These are phyloP conservation scores for Sesbania bispinosa DNA, from an alignment of 306 rosid species.

Conservation along the genomic window DNA sequence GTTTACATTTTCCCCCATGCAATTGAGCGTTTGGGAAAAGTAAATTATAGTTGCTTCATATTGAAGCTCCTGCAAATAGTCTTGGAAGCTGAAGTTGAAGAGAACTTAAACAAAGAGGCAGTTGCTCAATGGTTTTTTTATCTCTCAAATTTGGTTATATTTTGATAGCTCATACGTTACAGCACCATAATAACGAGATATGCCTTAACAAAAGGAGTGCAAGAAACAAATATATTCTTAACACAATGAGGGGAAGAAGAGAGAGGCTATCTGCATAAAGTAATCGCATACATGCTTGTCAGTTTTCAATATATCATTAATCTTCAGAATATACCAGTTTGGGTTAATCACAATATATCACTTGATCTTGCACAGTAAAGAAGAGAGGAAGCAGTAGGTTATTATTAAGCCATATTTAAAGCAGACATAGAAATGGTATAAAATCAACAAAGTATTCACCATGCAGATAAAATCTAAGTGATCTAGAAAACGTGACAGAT, in stretches of 20 bases:
- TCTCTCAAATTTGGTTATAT: background rate
- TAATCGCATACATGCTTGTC: background rate
- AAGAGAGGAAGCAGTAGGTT: background rate
- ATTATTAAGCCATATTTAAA: background rate
- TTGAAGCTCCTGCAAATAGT: background rate
- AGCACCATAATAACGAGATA: background rate
- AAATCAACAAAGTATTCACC: background rate
- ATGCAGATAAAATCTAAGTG: background rate
- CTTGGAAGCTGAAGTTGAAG: background rate
- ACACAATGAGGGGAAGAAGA: background rate
- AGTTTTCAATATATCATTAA: background rate
- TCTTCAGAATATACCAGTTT: background rate
- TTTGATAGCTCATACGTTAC: background rate
- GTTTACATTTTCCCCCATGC: background rate
- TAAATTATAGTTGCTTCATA: background rate
- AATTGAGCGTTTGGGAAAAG: background rate
- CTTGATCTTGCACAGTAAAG: background rate
- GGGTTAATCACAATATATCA: background rate
- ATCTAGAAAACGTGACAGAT: background rate
- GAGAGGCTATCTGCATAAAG: background rate
- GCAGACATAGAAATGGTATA: background rate
- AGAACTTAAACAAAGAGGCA: background rate
- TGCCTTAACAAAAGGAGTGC: background rate
- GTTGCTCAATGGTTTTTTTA: background rate
- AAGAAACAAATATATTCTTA: background rate